phyloP scores from a whole-genome alignment of 1,284 basidiomycete species.

The Leucoagaricus sp. region DNA sequence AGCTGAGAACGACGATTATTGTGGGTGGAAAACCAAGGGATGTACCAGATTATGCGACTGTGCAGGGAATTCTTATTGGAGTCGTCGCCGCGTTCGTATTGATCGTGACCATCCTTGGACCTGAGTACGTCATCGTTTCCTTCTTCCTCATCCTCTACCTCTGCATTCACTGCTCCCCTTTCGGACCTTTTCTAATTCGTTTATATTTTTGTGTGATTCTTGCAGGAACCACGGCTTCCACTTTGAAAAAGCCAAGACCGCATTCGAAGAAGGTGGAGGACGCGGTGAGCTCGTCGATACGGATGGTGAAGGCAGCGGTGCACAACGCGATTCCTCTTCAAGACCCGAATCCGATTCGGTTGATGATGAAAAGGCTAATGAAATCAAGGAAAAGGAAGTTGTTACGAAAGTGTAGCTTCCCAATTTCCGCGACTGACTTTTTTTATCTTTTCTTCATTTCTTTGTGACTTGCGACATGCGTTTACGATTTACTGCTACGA shows the following conservation, averaged over 20 bases:
- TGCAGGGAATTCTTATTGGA: conserved; percentile 91
- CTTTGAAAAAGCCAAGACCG: conserved; percentile 82
- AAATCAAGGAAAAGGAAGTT: too few relatives aligned
- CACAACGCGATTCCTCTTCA: neutral
- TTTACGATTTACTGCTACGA: too few relatives aligned
- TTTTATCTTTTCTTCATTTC: too few relatives aligned
- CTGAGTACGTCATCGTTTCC: conserved; percentile 52
- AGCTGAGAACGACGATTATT: conserved; percentile 55
- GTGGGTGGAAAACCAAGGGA: conserved; percentile 43
- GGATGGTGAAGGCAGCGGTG: conserved; percentile 5
- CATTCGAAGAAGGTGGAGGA: conserved; percentile 76
- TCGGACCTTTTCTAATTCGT: too few relatives aligned
- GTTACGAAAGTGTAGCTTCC: too few relatives aligned
- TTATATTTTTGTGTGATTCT: too few relatives aligned
- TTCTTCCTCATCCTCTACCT: neutral
- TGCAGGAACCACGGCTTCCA: conserved; percentile 76
- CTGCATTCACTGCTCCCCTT: too few relatives aligned
- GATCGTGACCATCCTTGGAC: conserved; percentile 68
- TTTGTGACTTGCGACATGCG: too few relatives aligned
- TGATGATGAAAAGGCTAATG: conserved; percentile 1
- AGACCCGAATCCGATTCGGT: neutral
- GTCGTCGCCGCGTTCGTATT: conserved; percentile 68
- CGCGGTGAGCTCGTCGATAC: conserved; percentile 39
- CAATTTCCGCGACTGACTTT: too few relatives aligned
- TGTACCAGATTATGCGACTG: conserved; percentile 82